Evolutionary conservation across 2,329 filamentous ascomycete genomes (phyloP), one percentile per base, ranked within the genome.

Genomic region (Exophiala sideris): DNA sequence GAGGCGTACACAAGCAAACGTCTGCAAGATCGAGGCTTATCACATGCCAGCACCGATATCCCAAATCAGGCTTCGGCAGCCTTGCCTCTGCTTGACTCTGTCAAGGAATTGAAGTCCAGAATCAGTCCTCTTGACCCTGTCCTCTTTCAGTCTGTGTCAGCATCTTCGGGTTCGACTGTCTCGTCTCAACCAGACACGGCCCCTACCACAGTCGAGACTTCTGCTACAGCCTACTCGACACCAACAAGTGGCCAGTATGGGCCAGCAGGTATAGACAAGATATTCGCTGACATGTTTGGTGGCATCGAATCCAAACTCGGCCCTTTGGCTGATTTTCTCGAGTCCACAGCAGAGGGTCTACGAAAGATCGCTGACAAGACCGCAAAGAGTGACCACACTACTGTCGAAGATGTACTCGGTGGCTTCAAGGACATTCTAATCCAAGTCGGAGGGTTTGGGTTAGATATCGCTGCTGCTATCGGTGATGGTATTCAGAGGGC

Each of bases 371-470:
- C 70, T 47, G 67, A 69, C 35, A 67, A 66, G 48, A 68, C 66
- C n/a, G 65, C 68, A 20, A 65, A 70, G 21, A 64, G 66, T 6
- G 71, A 74, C 32, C 55, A 68, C 14, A 68, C 68, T 40, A 63
- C 69, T 10, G 65, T 71, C 18, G 69, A 72, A 39, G 66, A 68
- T 53, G 60, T 73, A 11, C 65, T 72, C 6, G 65, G 68, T 33
- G 66, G 68, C 21, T 63, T 78, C 34, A 71, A 68, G 46, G 66
- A 59, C 48, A 68, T 77, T 60, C 68, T 73, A 3, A 62, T 64
- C n/a, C 72, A 74, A 44, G 60, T 76, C 41, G 70, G 71, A 42
- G 63, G 56, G 41, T 42, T 62, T 36, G 60, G 60, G 16, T 38
- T 55, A 3, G 57, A 59, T 10, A 42, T 61, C 18, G 47, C 59